Evolutionary conservation across 1,139 yeast genomes (phyloP), one percentile per base, ranked within the genome.

Genomic region (Meyerozyma elateridarum): DNA sequence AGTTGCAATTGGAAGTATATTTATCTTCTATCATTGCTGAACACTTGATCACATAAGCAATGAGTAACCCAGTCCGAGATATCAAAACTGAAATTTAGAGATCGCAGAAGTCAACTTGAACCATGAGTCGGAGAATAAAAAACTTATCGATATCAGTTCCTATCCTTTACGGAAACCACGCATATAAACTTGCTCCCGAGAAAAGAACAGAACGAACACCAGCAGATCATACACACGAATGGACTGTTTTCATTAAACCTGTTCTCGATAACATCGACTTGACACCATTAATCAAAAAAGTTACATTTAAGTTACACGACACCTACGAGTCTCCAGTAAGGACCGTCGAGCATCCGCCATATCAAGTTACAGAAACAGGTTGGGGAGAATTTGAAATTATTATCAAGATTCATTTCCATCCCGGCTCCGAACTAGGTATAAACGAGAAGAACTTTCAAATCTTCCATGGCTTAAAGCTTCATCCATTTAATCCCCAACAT

Each of bases 381-480:
- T 91, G 99, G 99, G 99, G 99, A 40, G 99, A 91, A 56, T 91
- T 91, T 59, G 99, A 91, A 51, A 84, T 93, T 40, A 76, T 84
- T 25, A 80, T 91, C 36, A 85, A 89, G 54, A 75, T 91, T 20
- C 89, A 81, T 56, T 91, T 91, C 58, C 83, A 81, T 28, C 71
- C 81, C 16, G 95, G 87, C 20, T 82, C 94, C 12, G 74, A 68
- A 31, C 48, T 68, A 30, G 73, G 73, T 4, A 64, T 68, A 20
- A 81, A 81, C 46, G 99, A 93, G 54, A 93, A 91, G 63, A 82
- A 84, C 53, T 65, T 91, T 33, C 85, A 80, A 36, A 68, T 91
- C 34, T 87, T 87, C 51, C 98, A 91, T 54, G 95, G 85, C 41
- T 64, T 91, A 45, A 87, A 89, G 52, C 64, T 91, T 29, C 99